phyloP scores from a whole-genome alignment of 2,329 filamentous ascomycete genomes.

The Fusarium brachygibbosum region DNA sequence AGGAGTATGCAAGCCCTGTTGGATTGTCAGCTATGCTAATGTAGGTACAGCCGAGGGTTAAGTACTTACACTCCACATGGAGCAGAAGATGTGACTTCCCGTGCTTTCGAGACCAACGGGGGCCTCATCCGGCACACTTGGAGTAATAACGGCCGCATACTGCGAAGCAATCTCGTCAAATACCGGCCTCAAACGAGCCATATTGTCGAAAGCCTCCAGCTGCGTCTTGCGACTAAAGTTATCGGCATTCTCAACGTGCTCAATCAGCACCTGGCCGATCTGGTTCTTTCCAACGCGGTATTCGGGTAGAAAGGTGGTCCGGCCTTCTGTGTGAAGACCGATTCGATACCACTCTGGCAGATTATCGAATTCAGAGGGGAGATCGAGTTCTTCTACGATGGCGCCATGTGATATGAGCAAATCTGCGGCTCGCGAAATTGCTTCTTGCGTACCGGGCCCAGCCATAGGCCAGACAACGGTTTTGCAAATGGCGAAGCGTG shows the following conservation, averaged over 20 bases:
- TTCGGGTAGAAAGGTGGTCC: slow-evolving; percentile 67
- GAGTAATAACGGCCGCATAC: slow-evolving; percentile 71
- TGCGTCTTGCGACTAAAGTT: slow-evolving; percentile 62
- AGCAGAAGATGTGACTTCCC: slow-evolving; percentile 67
- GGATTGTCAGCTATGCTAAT: slow-evolving; percentile 4
- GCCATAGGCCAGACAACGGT: slow-evolving; percentile 68
- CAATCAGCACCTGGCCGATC: slow-evolving; percentile 61
- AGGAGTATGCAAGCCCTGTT: slow-evolving; percentile 67
- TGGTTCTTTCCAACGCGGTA: slow-evolving; percentile 64
- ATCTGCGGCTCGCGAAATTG: slow-evolving; percentile 57
- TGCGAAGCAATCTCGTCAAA: slow-evolving; percentile 66
- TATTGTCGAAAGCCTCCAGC: slow-evolving; percentile 66
- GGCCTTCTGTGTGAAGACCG: slow-evolving; percentile 67
- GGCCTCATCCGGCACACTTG: slow-evolving; percentile 72
- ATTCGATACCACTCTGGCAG: slow-evolving; percentile 67
- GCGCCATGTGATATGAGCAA: slow-evolving; percentile 65
- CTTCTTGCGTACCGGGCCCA: slow-evolving; percentile 60
- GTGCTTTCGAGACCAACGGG: slow-evolving; percentile 67
- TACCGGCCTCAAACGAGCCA: slow-evolving; percentile 66
- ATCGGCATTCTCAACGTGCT: slow-evolving; percentile 65
- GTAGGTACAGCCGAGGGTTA: neutral
- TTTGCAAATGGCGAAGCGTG: slow-evolving; percentile 69
- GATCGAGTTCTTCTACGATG: slow-evolving; percentile 67
- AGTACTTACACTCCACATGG: slow-evolving; percentile 66
- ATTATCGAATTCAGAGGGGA: slow-evolving; percentile 64